phyloP scores from a whole-genome alignment of 2,329 filamentous ascomycete genomes.

The Gaeumannomyces tritici region DNA sequence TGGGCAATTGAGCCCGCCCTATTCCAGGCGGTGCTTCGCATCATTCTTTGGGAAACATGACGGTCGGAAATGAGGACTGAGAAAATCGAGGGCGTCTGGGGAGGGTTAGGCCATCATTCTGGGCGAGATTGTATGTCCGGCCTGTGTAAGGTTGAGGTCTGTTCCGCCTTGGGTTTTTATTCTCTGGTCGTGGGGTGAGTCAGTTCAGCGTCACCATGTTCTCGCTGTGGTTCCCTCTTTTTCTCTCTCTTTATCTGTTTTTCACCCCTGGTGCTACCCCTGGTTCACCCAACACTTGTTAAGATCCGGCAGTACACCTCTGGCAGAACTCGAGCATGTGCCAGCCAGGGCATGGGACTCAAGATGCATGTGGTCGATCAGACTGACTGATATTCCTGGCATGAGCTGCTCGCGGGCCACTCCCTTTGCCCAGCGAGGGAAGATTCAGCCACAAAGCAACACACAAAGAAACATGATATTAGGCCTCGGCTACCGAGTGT shows the following conservation, averaged over 20 bases:
- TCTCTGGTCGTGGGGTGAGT: background rate
- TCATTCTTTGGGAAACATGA: constrained; percentile 9
- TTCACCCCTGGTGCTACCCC: background rate
- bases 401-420: background rate
- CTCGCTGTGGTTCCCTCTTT: no score
- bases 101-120: background rate
- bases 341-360: background rate
- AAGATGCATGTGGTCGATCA: background rate
- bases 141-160: background rate
- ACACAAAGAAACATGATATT: background rate
- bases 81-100: background rate
- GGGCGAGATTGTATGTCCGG: background rate
- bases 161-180: background rate
- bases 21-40: constrained; percentile 27
- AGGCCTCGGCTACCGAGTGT: no score
- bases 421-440: background rate
- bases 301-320: background rate
- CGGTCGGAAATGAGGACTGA: background rate
- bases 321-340: background rate
- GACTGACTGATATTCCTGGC: background rate
- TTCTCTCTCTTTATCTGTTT: no score
- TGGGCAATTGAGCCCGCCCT: constrained; percentile 25
- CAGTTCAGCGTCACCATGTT: background rate
- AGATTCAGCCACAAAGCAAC: background rate
- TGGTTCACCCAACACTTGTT: background rate